Evolutionary conservation across 2,329 filamentous ascomycete species (phyloP).

Genomic region (Fusarium clavum): DNA sequence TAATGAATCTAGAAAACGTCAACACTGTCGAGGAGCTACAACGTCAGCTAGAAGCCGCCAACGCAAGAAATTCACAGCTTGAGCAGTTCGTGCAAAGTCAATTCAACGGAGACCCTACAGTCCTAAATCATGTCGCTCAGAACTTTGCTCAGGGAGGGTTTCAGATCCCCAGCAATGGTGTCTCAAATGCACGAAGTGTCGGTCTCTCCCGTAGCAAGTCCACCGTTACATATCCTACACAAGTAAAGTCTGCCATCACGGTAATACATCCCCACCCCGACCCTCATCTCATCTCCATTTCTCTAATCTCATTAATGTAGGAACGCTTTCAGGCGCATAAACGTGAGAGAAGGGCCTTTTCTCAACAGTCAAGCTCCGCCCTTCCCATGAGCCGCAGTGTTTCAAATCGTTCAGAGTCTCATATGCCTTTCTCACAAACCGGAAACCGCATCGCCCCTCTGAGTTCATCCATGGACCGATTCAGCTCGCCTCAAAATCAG

Average conservation of each 20-base stretch:
- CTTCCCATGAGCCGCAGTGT: conserved; percentile 59
- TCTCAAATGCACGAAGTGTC: conserved; percentile 37
- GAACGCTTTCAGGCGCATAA: conserved; percentile 35
- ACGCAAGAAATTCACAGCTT: conserved; percentile 40
- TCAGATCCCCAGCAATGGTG: conserved; percentile 37
- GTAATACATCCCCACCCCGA: conserved; percentile 33
- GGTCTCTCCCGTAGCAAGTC: conserved; percentile 47
- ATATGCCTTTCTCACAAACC: conserved; percentile 54
- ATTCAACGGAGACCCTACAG: conserved; percentile 34
- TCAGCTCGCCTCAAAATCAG: conserved; percentile 50
- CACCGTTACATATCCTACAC: conserved; percentile 45
- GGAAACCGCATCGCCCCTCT: conserved; percentile 50
- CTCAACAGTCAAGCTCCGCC: conserved; percentile 48
- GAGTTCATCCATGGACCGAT: conserved; percentile 46
- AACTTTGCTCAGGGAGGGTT: conserved; percentile 32
- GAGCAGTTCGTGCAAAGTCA: conserved; percentile 41
- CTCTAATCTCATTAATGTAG: conserved; percentile 34
- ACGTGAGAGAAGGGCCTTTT: conserved; percentile 43
- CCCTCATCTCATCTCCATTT: background rate
- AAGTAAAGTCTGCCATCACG: conserved; percentile 38
- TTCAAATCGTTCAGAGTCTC: conserved; percentile 56
- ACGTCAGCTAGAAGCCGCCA: conserved; percentile 42
- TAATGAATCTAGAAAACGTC: conserved; percentile 43
- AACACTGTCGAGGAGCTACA: conserved; percentile 44
- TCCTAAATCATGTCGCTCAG: conserved; percentile 33